Base-by-base conservation (phyloP, 176 grass and related monocot genomes). In the Carex myosuroides region DNA sequence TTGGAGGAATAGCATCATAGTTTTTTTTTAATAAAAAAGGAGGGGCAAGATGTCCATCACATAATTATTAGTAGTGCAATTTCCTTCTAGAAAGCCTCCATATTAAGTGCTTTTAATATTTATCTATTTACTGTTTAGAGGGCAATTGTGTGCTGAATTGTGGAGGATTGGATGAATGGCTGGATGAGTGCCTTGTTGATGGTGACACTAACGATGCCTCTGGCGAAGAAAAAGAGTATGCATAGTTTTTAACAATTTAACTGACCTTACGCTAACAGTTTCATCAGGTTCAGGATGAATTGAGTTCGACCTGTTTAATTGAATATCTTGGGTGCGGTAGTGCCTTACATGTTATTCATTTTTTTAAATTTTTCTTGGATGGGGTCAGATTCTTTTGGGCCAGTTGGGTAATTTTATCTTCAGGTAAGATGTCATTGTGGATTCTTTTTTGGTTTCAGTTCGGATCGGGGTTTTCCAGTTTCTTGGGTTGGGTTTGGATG, bases 101-200 rank as follows among this genome's bases (percentile, higher is more conserved):
- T 82, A 44, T 46, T n/a, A 54, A 58, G 30, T 84, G 24, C 17
- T 53, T 78, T 84, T 64, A 37, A 85, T 52, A 68, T 88, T 82
- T 83, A 78, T 87, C 46, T 87, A 69, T 33, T 64, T 48, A 6
- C 62, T 29, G 61, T 78, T 90, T 81, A 99, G 93, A 88, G 87
- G 85, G 84, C 2, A 76, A 88, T 52, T 91, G 87, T 85, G 88
- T 84, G 41, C 84, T 94, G 74, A 91, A 87, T 44, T 79, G 78
- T 81, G 89, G 89, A 29, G 95, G 69, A 84, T 85, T 87, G 70
- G 88, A 92, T 59, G 93, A 89, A 56, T 94, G 93, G 93, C 60
- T 99, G 60, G 85, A 86, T n/a, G 75, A 91, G 72, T 95, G 83
- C 85, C 87, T 91, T n/a, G 86, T 93, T 88, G 89, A 93, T 41